Conservation (phyloP, 2,329 filamentous ascomycete species). For the Hypoxylon sp. region DNA sequence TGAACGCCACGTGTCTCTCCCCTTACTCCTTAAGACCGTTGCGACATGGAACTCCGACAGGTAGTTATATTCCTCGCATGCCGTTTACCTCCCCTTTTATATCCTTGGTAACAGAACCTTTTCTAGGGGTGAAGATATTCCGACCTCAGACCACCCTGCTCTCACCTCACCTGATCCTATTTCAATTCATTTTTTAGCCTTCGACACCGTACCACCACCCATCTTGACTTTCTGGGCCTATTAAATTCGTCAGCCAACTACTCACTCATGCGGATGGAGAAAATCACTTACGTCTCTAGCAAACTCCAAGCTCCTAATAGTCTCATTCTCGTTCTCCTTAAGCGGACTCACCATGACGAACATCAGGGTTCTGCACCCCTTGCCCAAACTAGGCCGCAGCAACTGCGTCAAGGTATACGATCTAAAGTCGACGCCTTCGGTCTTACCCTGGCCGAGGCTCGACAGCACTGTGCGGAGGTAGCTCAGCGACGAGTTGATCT, state of each 20-base stretch:
- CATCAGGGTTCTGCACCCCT: slow-evolving; percentile 98
- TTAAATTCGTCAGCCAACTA: slow-evolving; percentile 21
- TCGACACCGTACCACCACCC: slow-evolving; percentile 45
- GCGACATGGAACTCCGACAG: slow-evolving; percentile 11
- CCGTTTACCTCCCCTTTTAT: not conserved
- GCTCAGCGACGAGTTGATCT: slow-evolving; percentile 95
- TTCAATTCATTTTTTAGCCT: slow-evolving; percentile 43
- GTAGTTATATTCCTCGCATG: slow-evolving; percentile 23
- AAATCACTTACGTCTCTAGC: slow-evolving; percentile 82
- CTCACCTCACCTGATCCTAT: not conserved
- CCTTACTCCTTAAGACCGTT: not conserved
- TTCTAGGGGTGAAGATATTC: not conserved
- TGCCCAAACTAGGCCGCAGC: slow-evolving; percentile 92
- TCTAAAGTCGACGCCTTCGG: slow-evolving; percentile 88
- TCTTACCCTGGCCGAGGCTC: slow-evolving; percentile 85
- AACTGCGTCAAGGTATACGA: slow-evolving; percentile 98
- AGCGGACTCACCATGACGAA: slow-evolving; percentile 98
- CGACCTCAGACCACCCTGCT: not conserved
- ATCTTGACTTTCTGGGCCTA: slow-evolving; percentile 54
- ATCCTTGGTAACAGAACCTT: not conserved
- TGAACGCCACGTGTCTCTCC: slow-evolving; percentile 1
- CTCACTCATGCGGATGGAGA: not conserved
- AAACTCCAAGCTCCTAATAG: slow-evolving; percentile 93
- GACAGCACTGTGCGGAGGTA: slow-evolving; percentile 96
- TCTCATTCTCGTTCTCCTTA: slow-evolving; percentile 91